These are phyloP conservation scores for Fragaria ananassa DNA, from an alignment of 306 rosid species.

Conservation along the genomic window DNA sequence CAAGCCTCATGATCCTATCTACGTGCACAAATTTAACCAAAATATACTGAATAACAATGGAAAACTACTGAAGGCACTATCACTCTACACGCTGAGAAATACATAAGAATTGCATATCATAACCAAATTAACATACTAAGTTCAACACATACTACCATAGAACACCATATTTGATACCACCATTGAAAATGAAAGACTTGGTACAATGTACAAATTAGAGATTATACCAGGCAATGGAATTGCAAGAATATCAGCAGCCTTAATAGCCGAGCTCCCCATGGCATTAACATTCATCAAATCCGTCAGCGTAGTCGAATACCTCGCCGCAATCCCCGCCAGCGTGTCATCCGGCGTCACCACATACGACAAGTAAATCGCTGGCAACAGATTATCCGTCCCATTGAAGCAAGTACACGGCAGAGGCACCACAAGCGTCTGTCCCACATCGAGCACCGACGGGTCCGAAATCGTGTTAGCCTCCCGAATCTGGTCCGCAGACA, in stretches of 20 bases:
- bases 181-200: not conserved
- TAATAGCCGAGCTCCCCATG: constrained; percentile 71
- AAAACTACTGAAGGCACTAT: not conserved
- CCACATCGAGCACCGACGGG: constrained; percentile 77
- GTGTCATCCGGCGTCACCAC: constrained; percentile 70
- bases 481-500: constrained; percentile 80
- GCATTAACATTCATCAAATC: constrained; percentile 99
- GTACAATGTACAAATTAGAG: not conserved
- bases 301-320: constrained; percentile 75
- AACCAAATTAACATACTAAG: not conserved
- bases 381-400: constrained; percentile 84
- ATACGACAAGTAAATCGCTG: constrained; percentile 84
- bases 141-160: not conserved
- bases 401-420: constrained; percentile 96
- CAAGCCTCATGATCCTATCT: not conserved
- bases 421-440: constrained; percentile 77
- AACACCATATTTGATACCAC: not conserved
- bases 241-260: constrained; percentile 76
- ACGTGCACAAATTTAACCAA: not conserved
- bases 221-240: constrained; percentile 76
- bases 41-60: not conserved
- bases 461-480: constrained; percentile 84
- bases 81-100: not conserved
- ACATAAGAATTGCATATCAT: not conserved
- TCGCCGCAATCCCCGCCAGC: constrained; percentile 60